phyloP scores from a whole-genome alignment of 495 filamentous ascomycete species.

The Xylaria scruposa region DNA sequence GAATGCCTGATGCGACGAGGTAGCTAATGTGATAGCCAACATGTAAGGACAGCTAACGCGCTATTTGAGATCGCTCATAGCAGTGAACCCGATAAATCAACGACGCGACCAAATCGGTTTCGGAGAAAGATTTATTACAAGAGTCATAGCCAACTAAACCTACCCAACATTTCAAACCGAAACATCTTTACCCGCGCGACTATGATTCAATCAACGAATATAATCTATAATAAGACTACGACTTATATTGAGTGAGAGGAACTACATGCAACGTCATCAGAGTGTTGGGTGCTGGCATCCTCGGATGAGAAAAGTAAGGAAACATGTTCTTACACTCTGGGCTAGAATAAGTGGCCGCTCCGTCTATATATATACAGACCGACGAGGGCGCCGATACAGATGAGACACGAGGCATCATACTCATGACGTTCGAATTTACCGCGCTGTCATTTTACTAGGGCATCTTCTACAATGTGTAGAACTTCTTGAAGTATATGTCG shows the following conservation, averaged over 20 bases:
- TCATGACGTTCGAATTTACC: constrained; percentile 59
- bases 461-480: constrained; percentile 55
- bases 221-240: constrained; percentile 18
- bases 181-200: not conserved
- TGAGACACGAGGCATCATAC: constrained; percentile 54
- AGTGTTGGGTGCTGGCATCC: constrained; percentile 61
- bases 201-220: not conserved
- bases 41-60: not conserved
- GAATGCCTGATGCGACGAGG: not conserved
- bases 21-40: not conserved
- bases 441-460: constrained; percentile 70
- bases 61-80: not conserved
- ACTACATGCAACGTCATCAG: too few relatives aligned
- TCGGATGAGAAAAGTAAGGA: constrained; percentile 53
- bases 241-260: constrained; percentile 28
- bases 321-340: constrained; percentile 52
- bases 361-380: not conserved
- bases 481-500: constrained; percentile 63
- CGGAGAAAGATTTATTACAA: not conserved
- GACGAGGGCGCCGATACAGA: not conserved
- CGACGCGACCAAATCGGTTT: not conserved
- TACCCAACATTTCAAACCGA: not conserved
- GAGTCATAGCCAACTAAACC: not conserved
- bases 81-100: not conserved
- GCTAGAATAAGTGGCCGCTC: constrained; percentile 46